Percentiles rank a stretch among this genome's conserved stretches.
Conservation (phyloP, 495 filamentous ascomycete species). For the Lophiotrema nucula region DNA sequence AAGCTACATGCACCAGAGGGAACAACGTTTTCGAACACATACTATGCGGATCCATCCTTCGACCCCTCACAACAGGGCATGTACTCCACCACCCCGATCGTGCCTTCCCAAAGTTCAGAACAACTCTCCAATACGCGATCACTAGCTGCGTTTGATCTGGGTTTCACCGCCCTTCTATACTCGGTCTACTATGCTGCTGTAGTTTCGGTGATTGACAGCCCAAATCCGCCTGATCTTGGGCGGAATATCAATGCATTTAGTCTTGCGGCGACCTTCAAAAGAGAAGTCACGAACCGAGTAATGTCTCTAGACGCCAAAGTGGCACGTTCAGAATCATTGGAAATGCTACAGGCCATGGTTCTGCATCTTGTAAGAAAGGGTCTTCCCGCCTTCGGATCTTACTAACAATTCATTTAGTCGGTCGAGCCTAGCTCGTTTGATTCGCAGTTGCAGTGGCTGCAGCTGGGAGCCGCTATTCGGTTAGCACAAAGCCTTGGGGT, state of each 20-base stretch:
- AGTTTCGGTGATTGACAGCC: constrained; percentile 9
- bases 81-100: neutral
- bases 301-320: constrained; percentile 1
- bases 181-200: constrained; percentile 27
- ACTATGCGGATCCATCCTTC: neutral
- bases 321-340: constrained; percentile 1
- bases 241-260: constrained; percentile 7
- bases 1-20: constrained; percentile 1
- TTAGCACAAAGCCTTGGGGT: constrained; percentile 22
- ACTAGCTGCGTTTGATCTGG: neutral
- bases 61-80: neutral
- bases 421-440: neutral
- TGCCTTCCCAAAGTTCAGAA: neutral
- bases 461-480: constrained; percentile 12
- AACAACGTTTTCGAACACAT: neutral
- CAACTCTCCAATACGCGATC: neutral
- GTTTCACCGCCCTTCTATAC: constrained; percentile 11
- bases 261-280: constrained; percentile 12
- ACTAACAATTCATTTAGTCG: constrained; percentile 6
- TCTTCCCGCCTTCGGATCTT: neutral
- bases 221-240: constrained; percentile 10
- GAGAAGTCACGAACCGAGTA: constrained; percentile 4
- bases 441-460: constrained; percentile 5
- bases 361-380: constrained; percentile 19
- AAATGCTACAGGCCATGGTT: constrained; percentile 22